Conservation (phyloP, 768 basidiomycete species). For the Neoboletus subvelutipes region DNA sequence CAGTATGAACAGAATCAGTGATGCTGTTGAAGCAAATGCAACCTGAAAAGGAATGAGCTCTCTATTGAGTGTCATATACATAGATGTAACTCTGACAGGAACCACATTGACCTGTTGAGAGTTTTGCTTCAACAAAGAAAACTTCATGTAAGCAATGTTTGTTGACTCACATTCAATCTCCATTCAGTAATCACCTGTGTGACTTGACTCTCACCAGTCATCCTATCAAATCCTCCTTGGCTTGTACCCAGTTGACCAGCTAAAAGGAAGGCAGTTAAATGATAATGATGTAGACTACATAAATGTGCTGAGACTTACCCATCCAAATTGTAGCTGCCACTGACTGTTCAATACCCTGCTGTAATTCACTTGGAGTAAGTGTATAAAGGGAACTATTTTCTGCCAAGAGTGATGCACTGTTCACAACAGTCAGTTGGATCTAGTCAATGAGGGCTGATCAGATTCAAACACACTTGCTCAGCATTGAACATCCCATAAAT, state of each 20-base stretch:
- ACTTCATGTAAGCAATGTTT: background rate
- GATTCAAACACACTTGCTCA: background rate
- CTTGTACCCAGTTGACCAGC: slow-evolving; percentile 10
- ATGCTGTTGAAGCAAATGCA: background rate
- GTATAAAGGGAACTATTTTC: background rate
- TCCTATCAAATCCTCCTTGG: slow-evolving; percentile 10
- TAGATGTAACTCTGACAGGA: slow-evolving; percentile 8
- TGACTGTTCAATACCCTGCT: background rate
- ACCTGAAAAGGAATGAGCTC: background rate
- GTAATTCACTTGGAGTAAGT: background rate
- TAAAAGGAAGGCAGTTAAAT: background rate
- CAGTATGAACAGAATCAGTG: slow-evolving; percentile 3
- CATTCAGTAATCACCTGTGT: slow-evolving; percentile 6
- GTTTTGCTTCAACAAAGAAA: background rate
- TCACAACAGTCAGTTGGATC: background rate
- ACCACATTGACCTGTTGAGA: slow-evolving; percentile 11
- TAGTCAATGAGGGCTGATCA: background rate
- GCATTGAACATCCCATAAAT: background rate
- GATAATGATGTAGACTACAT: background rate
- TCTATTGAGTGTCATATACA: background rate
- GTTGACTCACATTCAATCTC: slow-evolving; percentile 14
- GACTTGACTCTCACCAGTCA: background rate
- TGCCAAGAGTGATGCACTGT: background rate
- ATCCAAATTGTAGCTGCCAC: slow-evolving; percentile 12
- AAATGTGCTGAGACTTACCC: slow-evolving; percentile 3